Base-by-base conservation (phyloP, 257 asterid genomes). In the Buddleja alternifolia region DNA sequence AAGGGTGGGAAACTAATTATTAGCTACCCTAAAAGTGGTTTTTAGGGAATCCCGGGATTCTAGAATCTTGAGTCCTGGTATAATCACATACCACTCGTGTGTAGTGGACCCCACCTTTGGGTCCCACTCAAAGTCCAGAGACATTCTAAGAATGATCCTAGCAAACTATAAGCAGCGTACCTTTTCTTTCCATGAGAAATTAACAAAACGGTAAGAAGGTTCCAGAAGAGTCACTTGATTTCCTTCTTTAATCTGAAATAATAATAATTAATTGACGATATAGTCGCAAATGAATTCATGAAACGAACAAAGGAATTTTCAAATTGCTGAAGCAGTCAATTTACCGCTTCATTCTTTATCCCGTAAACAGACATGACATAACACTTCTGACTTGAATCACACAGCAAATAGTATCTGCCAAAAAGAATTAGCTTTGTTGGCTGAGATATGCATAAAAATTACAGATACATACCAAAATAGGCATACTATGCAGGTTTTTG, bases 171-270 rank as follows among this genome's bases (percentile, higher is more conserved):
- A 44, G 51, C 66, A 53, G 29, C 63, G 15, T 83, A 93, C 98
- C 98, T 88, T 88, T 15, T 75, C 90, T 68, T 87, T 85, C 97
- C 98, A 90, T 2, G 93, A 82, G 77, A 93, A 83, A 65, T 85
- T 85, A 32, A 88, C 79, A 60, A 51, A 52, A 37, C 34, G 92
- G 71, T 80, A 86, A 73, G 78, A 83, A 73, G 97, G 98, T 37
- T 87, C 96, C 84, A 90, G 66, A 52, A 90, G 73, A 51, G 82
- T 80, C 69, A 90, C 84, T 73, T 84, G 89, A 77, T 93, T 96
- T 48, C 96, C 94, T 81, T 82, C 95, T 83, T 88, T 88, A 32
- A 93, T 88, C 97, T 90, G 87, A 45, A 45, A 69, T 56, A 67
- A 47, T 40, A 44, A 25, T 21, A 64, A 63, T 20, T 12, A 14